phyloP scores from a whole-genome alignment of 345 rosid genomes.

The Acer campestre region DNA sequence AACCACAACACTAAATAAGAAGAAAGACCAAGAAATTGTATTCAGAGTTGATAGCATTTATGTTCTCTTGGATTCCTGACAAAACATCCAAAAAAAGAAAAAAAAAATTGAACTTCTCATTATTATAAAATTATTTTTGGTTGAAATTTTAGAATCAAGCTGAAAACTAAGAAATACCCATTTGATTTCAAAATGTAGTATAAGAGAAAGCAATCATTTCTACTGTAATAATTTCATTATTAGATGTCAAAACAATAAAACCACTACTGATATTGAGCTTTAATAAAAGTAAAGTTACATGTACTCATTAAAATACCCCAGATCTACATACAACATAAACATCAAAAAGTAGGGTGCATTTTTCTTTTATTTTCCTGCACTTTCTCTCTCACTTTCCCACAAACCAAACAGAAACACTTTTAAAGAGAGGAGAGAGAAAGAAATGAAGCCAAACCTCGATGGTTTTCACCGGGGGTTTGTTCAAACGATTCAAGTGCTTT shows the following conservation, averaged over 20 bases:
- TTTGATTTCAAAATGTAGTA: conserved; percentile 24
- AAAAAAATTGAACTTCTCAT: conserved; percentile 12
- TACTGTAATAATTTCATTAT: not conserved
- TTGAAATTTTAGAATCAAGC: not conserved
- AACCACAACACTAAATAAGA: not conserved
- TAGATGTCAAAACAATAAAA: not conserved
- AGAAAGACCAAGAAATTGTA: no score
- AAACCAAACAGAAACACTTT: conserved; percentile 23
- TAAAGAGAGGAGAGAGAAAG: conserved; percentile 5
- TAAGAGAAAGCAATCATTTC: not conserved
- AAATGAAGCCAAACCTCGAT: conserved; percentile 50
- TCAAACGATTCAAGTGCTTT: conserved; percentile 85
- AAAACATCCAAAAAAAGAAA: not conserved
- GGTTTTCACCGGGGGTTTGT: conserved; percentile 81
- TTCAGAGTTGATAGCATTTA: not conserved
- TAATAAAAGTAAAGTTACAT: not conserved
- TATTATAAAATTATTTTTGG: conserved; percentile 19
- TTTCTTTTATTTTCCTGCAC: conserved; percentile 15
- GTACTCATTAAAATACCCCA: conserved; percentile 8
- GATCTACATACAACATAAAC: not conserved
- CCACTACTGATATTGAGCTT: not conserved
- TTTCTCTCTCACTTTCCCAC: conserved; percentile 34
- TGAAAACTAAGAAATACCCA: conserved; percentile 18
- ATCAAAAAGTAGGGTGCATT: conserved; percentile 10
- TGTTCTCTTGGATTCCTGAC: not conserved